phyloP scores from a whole-genome alignment of 345 rosid species.

The Gossypium rotundifolium region DNA sequence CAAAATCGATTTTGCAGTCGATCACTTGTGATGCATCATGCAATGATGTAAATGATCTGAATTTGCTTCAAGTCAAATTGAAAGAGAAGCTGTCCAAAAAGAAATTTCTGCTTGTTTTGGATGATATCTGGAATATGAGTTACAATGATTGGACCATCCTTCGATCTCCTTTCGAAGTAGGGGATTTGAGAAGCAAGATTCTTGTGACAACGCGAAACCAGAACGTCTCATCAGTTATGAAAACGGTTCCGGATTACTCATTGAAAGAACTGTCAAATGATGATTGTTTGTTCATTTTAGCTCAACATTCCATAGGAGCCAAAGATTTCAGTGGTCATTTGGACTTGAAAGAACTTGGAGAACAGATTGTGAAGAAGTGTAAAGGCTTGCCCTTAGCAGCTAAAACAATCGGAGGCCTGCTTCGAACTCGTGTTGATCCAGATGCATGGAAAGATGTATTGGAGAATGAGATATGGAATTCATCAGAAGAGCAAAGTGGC shows the following conservation, averaged over 20 bases:
- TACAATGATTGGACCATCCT: background rate
- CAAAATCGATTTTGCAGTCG: background rate
- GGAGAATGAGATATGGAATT: slow-evolving; percentile 7
- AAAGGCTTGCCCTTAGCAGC: slow-evolving; percentile 20
- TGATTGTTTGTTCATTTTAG: slow-evolving; percentile 11
- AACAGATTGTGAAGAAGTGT: slow-evolving; percentile 3
- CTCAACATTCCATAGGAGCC: slow-evolving; percentile 7
- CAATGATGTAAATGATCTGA: background rate
- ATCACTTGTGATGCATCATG: background rate
- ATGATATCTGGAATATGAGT: slow-evolving; percentile 14
- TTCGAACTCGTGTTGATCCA: background rate
- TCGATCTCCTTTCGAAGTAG: background rate
- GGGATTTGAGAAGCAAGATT: slow-evolving; percentile 21
- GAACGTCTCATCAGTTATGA: background rate
- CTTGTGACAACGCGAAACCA: slow-evolving; percentile 13
- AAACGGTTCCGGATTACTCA: background rate
- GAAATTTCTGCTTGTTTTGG: slow-evolving; percentile 4
- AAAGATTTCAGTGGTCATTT: background rate
- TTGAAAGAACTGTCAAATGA: background rate
- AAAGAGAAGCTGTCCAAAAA: slow-evolving; percentile 5
- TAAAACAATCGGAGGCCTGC: slow-evolving; percentile 2
- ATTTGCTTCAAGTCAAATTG: slow-evolving; percentile 10
- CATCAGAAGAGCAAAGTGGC: background rate
- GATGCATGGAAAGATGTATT: slow-evolving; percentile 13
- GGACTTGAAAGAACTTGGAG: background rate